Evolutionary conservation across 225 moss, liverwort and hornwort species (phyloP), one percentile per base, ranked within the genome.

Genomic region (Ulota crispa): DNA sequence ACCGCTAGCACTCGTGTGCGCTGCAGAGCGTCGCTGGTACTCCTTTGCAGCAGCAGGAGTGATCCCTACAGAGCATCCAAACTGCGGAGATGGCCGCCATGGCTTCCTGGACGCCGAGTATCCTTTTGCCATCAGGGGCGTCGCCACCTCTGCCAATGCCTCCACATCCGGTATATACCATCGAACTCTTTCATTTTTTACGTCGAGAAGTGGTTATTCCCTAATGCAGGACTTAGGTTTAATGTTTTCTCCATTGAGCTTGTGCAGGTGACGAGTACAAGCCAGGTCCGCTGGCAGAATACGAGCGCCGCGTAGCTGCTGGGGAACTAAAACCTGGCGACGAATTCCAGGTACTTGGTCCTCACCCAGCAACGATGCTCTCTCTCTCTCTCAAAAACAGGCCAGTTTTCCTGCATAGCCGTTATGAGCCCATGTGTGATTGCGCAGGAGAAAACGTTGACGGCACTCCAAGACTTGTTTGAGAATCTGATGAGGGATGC

Each of bases 321-420:
- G 93, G 93, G 21, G 88, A 83, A 54, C 84, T 96, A 26, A 94
- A 90, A 61, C 77, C 91, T 64, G 92, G 91, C 39, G 92, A 96
- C 72, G 91, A 88, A 72, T 87, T 85, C 31, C 93, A 94, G 90
- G 95, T 93, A 76, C 12, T 15, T 72, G 43, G 36, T 69, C n/a
- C 16, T n/a, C 66, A 24, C 34, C 36, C 26, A 53, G 27, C 26
- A 32, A 52, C 6, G 18, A 36, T 26, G 27, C 13, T 55, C 4
- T 11, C 50, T 8, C n/a, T 8, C n/a, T 32, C 55, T 16, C 52
- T 21, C 64, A 13, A 8, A 15, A 18, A 50, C 50, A 50, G 28
- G 83, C 26, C 7, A 60, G 69, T 19, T 3, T 50, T 28, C 36
- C 20, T 79, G 50, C 50, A 45, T 45, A 12, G 14, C 14, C 3